Evolutionary conservation across 305 asterid genomes (phyloP).

Genomic region (Coffea humblotiana): DNA sequence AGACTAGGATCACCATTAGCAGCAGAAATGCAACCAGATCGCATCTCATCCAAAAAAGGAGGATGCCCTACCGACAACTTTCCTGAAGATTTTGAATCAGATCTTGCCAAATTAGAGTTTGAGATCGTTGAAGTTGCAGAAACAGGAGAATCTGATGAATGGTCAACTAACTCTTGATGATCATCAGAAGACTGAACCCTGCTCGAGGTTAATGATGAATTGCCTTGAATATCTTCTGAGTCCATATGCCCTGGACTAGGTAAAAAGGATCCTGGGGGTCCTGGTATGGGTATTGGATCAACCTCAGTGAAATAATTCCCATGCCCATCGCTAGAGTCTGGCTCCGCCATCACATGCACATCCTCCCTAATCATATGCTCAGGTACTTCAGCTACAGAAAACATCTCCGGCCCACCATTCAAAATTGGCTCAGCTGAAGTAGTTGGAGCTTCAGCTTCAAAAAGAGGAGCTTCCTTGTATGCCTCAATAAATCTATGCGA

Average conservation of each 20-base stretch:
- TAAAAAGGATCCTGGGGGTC: slow-evolving; percentile 92
- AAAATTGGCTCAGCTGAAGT: slow-evolving; percentile 44
- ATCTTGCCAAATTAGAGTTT: slow-evolving; percentile 49
- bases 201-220: slow-evolving; percentile 73
- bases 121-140: slow-evolving; percentile 61
- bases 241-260: slow-evolving; percentile 87
- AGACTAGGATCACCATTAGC: slow-evolving; percentile 15
- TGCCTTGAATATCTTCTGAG: slow-evolving; percentile 80
- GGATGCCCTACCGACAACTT: slow-evolving; percentile 29
- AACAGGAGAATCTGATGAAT: slow-evolving; percentile 71
- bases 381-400: slow-evolving; percentile 37
- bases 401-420: slow-evolving; percentile 48
- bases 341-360: slow-evolving; percentile 33
- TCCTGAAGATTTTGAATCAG: slow-evolving; percentile 42
- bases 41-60: slow-evolving; percentile 12
- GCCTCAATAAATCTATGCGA: slow-evolving; percentile 34
- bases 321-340: slow-evolving; percentile 42
- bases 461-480: slow-evolving; percentile 31
- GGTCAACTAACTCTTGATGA: slow-evolving; percentile 59
- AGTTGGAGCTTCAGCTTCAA: slow-evolving; percentile 24
- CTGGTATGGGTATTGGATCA: slow-evolving; percentile 90
- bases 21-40: slow-evolving; percentile 1
- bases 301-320: slow-evolving; percentile 72
- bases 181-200: slow-evolving; percentile 77
- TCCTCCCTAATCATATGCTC: slow-evolving; percentile 30